These are phyloP conservation scores for Avena eriantha DNA, from an alignment of 176 grass and related monocot genomes.

Conservation along the genomic window DNA sequence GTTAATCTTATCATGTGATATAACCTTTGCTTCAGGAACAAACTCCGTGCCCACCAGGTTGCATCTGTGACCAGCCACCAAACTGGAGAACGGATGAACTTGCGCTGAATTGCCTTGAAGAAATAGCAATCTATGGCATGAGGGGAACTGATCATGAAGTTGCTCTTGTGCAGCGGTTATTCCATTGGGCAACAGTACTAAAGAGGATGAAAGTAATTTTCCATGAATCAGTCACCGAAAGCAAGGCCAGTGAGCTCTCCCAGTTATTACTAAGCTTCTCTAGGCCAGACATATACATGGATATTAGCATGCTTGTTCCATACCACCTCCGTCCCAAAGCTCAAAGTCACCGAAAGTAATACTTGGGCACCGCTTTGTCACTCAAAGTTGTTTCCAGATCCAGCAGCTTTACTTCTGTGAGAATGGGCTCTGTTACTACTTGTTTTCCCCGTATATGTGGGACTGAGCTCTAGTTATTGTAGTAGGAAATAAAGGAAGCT, in stretches of 20 bases:
- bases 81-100: slow-evolving; percentile 27
- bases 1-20: background rate
- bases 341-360: no score
- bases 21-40: slow-evolving; percentile 1
- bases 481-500: no score
- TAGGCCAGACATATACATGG: background rate
- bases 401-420: background rate
- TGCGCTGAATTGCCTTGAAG: background rate
- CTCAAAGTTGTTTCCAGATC: background rate
- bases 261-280: background rate
- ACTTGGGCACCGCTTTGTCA: no score
- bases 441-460: background rate
- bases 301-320: background rate
- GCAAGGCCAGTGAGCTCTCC: background rate
- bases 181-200: background rate
- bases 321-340: no score
- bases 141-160: slow-evolving; percentile 15
- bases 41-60: slow-evolving; percentile 1
- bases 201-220: slow-evolving; percentile 14
- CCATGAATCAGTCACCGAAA: background rate
- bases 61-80: background rate
- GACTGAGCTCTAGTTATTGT: background rate
- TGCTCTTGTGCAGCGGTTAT: background rate
- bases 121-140: background rate
- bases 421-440: background rate